Conservation (phyloP, 331 rosid species). For the Rosa hybrid region DNA sequence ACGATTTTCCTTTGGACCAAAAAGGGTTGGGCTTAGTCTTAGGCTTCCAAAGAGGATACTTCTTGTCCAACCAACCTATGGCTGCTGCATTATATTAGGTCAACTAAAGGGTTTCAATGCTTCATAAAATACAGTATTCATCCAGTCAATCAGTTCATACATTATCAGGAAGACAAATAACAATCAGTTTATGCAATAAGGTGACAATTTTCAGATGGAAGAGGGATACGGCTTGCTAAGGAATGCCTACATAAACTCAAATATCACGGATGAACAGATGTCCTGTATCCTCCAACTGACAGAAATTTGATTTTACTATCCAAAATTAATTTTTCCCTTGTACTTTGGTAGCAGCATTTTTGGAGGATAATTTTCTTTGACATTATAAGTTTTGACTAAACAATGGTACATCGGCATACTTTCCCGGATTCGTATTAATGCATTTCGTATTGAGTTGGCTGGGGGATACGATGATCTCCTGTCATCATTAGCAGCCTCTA, state of each 20-base stretch:
- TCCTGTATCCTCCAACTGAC: conserved; percentile 68
- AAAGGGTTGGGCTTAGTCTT: too few relatives aligned
- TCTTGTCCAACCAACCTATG: too few relatives aligned
- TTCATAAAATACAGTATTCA: not conserved
- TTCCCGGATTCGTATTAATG: conserved; percentile 85
- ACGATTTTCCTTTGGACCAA: too few relatives aligned
- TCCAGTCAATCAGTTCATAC: not conserved
- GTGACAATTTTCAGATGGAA: conserved; percentile 65
- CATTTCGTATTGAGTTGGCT: conserved; percentile 79
- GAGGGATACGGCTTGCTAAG: conserved; percentile 66
- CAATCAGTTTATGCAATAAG: not conserved
- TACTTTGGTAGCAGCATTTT: not conserved
- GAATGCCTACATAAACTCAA: conserved; percentile 51
- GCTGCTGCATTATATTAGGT: not conserved
- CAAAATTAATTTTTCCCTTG: conserved; percentile 1
- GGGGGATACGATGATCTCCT: conserved; percentile 81
- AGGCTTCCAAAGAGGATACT: too few relatives aligned
- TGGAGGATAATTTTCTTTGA: conserved; percentile 49
- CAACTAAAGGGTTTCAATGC: not conserved
- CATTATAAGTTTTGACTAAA: conserved; percentile 70
- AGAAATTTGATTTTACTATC: not conserved
- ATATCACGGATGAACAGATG: conserved; percentile 49
- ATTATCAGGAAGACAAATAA: not conserved
- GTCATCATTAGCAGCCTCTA: conserved; percentile 65
- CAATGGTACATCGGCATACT: conserved; percentile 73